A percentile compares a stretch with the other conserved stretches of the same genome.
Conservation (phyloP, 768 basidiomycete species). For the Rhodosporidiobolus odoratus region DNA sequence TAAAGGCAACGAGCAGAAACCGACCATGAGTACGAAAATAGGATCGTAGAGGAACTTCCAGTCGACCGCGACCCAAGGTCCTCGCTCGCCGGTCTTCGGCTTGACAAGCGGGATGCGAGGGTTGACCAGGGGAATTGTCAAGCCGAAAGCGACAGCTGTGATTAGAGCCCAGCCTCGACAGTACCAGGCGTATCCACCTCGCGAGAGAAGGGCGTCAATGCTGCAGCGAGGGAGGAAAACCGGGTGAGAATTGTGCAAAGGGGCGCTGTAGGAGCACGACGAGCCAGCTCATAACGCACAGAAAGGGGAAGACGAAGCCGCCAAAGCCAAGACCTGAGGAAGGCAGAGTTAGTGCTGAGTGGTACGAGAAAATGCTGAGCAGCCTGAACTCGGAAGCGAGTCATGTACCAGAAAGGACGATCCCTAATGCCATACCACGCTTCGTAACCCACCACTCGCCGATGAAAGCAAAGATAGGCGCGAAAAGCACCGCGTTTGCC, state of each 20-base stretch:
- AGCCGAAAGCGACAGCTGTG: background rate
- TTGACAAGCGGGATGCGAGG: constrained; percentile 15
- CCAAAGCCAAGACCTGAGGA: constrained; percentile 3
- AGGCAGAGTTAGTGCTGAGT: background rate
- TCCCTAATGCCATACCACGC: constrained; percentile 24
- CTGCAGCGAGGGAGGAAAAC: background rate
- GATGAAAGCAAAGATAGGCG: constrained; percentile 18
- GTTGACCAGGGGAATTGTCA: background rate
- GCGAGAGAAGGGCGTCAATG: background rate
- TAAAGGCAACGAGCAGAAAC: background rate
- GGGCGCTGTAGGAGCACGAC: too few species aligned
- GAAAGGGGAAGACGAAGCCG: constrained; percentile 23
- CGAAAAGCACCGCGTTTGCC: constrained; percentile 14
- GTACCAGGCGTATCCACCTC: constrained; percentile 21
- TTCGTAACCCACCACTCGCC: constrained; percentile 17
- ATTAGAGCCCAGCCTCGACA: constrained; percentile 19
- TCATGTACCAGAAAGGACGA: constrained; percentile 7
- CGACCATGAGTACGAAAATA: constrained; percentile 21
- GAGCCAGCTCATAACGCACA: background rate
- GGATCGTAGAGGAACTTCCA: constrained; percentile 3
- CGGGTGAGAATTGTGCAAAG: too few species aligned
- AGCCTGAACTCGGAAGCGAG: too few species aligned
- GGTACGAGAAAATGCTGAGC: background rate
- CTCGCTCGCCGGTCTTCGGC: background rate
- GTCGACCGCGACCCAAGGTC: constrained; percentile 14